Base-by-base conservation (phyloP, 306 rosid species). In the Luffa acutangula region DNA sequence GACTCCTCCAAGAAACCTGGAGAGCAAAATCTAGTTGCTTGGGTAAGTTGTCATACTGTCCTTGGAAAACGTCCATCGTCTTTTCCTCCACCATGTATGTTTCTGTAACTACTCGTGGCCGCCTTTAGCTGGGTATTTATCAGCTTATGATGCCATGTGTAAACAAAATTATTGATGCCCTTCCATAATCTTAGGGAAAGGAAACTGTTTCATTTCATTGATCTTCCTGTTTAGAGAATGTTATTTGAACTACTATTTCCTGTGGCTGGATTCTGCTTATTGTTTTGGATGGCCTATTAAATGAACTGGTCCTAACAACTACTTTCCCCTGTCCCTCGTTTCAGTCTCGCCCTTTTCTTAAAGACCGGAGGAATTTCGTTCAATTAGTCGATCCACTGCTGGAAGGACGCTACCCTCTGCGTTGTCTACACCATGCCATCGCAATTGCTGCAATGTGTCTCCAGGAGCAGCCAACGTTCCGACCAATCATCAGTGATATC, bases 381-480 rank as follows among this genome's bases (percentile, higher is more conserved):
- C 90, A 84, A 63, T 56, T 91, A 51, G 93, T 82, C 20, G 98
- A 95, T 86, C 98, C 98, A 64, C 80, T 79, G 76, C 81, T 95
- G 74, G 87, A 88, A 82, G 98, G 97, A 49, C 80, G 72, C 54
- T 90, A 83, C 87, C 97, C 93, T 1, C 37, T 85, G 66, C 97
- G 97, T 74, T 91, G 92, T 83, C 87, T 95, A 85, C 93, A 95
- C 84, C 98, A 95, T 82, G 97, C 98, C 59, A 87, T 95, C 79
- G 97, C 97, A 80, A 88, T 92, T 57, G 89, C 97, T 79, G 97
- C 97, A 20, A 91, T 95, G 97, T 95, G 98, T 86, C 91, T 95
- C 52, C 97, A 91, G 87, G 97, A 95, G 87, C 96, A 91, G 74
- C 98, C 97, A 7, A 90, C 86, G 74, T 81, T 91, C 82, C 97